Evolutionary conservation across 352 stramenopile genomes (phyloP).

Genomic region (Globisporangium cederbergense): DNA sequence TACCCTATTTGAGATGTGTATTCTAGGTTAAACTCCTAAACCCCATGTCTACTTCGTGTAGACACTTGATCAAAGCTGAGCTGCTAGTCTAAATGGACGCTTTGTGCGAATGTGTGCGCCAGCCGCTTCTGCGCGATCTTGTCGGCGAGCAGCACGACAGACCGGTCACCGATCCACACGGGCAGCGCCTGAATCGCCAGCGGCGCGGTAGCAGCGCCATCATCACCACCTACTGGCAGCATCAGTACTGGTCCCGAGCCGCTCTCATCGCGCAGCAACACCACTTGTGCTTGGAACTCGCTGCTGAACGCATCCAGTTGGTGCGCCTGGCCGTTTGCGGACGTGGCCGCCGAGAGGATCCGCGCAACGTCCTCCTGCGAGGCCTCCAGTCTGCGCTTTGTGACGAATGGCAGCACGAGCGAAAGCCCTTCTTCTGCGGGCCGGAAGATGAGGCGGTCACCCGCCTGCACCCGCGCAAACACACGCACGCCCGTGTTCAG

Average conservation of each 20-base stretch:
- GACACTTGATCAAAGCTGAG: neutral
- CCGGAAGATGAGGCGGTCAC: slow-evolving; percentile 58
- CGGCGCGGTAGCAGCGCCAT: neutral
- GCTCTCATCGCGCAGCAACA: slow-evolving; percentile 27
- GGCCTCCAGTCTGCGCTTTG: slow-evolving; percentile 53
- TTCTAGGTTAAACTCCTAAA: neutral
- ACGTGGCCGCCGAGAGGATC: slow-evolving; percentile 20
- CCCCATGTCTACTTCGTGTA: neutral
- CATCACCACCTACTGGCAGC: slow-evolving; percentile 14
- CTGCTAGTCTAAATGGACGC: neutral
- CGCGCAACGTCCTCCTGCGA: slow-evolving; percentile 24
- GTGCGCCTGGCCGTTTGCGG: slow-evolving; percentile 20
- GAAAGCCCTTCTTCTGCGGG: slow-evolving; percentile 78
- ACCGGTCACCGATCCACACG: slow-evolving; percentile 56
- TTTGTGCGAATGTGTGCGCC: slow-evolving; percentile 4
- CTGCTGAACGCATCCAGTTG: slow-evolving; percentile 34
- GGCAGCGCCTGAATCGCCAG: slow-evolving; percentile 30
- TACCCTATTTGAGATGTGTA: no score
- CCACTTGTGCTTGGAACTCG: slow-evolving; percentile 28
- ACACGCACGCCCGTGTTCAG: slow-evolving; percentile 87
- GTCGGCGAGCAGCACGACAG: slow-evolving; percentile 50
- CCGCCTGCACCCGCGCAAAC: slow-evolving; percentile 68
- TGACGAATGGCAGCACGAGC: slow-evolving; percentile 75
- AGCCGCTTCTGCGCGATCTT: slow-evolving; percentile 48
- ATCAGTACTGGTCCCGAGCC: slow-evolving; percentile 48